Evolutionary conservation across 2,329 filamentous ascomycete genomes (phyloP).

Genomic region (Colletotrichum agaves): DNA sequence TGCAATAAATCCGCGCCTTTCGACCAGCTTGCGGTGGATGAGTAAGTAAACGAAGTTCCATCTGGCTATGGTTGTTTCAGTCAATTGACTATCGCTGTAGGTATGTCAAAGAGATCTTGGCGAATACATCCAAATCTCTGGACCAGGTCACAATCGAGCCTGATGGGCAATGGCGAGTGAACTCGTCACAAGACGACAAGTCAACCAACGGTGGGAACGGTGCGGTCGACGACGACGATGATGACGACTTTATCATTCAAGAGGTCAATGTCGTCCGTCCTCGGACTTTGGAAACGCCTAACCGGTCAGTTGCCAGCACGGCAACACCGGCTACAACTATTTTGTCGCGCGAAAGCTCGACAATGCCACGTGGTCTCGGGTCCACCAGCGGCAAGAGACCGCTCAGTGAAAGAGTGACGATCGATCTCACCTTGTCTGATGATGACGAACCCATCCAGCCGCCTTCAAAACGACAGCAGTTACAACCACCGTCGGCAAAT

Average conservation of each 20-base stretch:
- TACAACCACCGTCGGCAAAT: constrained; percentile 27
- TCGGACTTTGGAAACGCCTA: constrained; percentile 51
- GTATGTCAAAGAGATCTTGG: constrained; percentile 89
- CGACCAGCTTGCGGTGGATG: constrained; percentile 85
- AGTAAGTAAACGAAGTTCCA: constrained; percentile 63
- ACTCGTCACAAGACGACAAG: constrained; percentile 47
- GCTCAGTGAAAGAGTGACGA: constrained; percentile 57
- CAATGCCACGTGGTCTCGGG: constrained; percentile 48
- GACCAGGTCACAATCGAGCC: constrained; percentile 94
- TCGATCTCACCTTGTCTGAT: constrained; percentile 68
- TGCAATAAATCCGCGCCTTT: constrained; percentile 88
- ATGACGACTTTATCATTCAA: constrained; percentile 63
- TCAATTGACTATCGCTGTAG: constrained; percentile 53
- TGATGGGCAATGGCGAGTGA: constrained; percentile 77
- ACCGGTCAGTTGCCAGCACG: constrained; percentile 47
- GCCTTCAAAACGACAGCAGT: constrained; percentile 58
- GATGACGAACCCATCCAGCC: constrained; percentile 64
- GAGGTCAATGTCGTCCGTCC: constrained; percentile 52
- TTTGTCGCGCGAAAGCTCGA: constrained; percentile 51
- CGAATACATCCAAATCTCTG: constrained; percentile 73
- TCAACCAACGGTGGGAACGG: constrained; percentile 41
- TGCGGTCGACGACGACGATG: constrained; percentile 46
- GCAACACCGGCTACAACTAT: constrained; percentile 51
- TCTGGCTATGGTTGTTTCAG: not conserved
- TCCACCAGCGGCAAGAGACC: constrained; percentile 59